Evolutionary conservation across 2,329 filamentous ascomycete species (phyloP), one percentile per base, ranked within the genome.

Genomic region (Aspergillus sojae): DNA sequence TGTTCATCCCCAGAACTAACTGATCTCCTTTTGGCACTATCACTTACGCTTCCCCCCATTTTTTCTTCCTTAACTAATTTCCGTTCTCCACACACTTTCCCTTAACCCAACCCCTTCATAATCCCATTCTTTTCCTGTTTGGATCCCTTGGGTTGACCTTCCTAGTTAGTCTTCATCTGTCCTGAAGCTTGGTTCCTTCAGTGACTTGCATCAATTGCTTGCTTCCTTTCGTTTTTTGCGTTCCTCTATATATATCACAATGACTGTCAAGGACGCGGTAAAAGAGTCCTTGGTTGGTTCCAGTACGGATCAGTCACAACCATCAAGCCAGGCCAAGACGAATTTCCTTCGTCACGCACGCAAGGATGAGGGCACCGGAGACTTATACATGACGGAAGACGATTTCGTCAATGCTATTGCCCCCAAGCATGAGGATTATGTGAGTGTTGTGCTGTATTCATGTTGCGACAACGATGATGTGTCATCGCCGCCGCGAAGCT

Each of bases 361-460:
- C 74, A 91, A 90, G 77, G 92, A 96, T 74, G 83, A 89, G 65
- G 84, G 88, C 70, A 85, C 88, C 11, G 94, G 91, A 63, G 92
- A 97, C 73, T 83, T 89, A 62, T 93, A 86, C 75, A 91, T 99
- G 87, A 89, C 86, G 53, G 87, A 91, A 66, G 88, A 94, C n/a
- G 88, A 96, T 77, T 99, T 99, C 78, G 88, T 97, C 72, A 85
- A 94, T 74, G 94, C 94, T 32, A 89, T 99, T 81, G 94, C 93
- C 71, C 95, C 95, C 5, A 85, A 86, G 55, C 85, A 88, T 64
- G 93, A 97, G 80, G 93, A 98, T 82, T 98, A 95, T 81, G 94
- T 97, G 83, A 88, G 91, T 86, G 61, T 43, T 21, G 57, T 58
- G 11, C 12, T 30, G 41, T 32, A 26, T 56, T 57, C 39, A 41